Evolutionary conservation across 2,329 filamentous ascomycete genomes (phyloP).

Genomic region (Clonostachys rhizophaga): DNA sequence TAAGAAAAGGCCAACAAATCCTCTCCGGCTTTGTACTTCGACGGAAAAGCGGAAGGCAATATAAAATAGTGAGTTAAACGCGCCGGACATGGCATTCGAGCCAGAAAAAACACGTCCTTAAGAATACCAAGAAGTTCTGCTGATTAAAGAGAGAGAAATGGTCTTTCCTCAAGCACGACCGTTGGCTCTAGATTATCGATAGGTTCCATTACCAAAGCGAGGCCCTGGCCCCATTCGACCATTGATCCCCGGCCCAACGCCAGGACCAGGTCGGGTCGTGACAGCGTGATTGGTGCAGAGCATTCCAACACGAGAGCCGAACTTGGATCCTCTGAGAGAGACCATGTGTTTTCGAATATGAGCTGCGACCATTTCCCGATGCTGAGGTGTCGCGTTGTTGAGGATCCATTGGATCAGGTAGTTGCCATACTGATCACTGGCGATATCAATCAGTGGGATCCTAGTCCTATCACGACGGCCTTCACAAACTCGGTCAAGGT

Average conservation of each 20-base stretch:
- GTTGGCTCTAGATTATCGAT: conserved; percentile 36
- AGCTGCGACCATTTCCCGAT: conserved; percentile 86
- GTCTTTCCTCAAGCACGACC: no score
- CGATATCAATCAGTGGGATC: conserved; percentile 96
- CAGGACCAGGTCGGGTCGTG: conserved; percentile 82
- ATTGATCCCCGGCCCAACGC: conserved; percentile 62
- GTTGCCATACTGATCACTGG: conserved; percentile 97
- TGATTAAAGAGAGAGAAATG: no score
- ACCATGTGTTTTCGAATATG: conserved; percentile 99
- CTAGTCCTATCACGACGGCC: conserved; percentile 85
- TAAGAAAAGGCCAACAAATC: conserved; percentile 41
- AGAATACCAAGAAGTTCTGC: no score
- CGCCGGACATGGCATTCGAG: no score
- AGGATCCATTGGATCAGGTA: conserved; percentile 98
- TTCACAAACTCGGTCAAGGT: conserved; percentile 91
- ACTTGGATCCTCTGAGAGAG: conserved; percentile 95
- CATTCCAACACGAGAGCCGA: conserved; percentile 97
- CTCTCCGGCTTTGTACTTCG: conserved; percentile 29
- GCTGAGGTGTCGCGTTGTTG: conserved; percentile 79
- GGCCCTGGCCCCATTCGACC: conserved; percentile 52
- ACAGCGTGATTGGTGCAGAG: conserved; percentile 94
- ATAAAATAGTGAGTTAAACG: conserved; percentile 9
- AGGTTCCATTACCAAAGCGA: conserved; percentile 49
- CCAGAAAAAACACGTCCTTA: no score
- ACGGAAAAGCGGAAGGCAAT: conserved; percentile 20